Conservation (phyloP, 805 yeast species). For the Teunomyces funiuensis region DNA sequence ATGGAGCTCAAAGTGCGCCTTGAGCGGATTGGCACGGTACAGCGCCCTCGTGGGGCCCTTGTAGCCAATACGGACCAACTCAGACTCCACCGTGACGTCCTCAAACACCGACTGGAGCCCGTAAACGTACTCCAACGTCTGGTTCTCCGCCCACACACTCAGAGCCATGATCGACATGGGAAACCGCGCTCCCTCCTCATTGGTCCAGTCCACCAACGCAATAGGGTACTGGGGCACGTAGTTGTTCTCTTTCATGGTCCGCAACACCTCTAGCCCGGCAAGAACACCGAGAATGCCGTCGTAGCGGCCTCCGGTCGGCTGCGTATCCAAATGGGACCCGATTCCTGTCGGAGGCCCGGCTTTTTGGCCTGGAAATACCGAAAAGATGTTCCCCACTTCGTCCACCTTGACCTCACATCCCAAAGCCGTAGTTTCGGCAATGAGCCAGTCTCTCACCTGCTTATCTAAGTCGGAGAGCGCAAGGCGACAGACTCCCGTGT, state of each 20-base stretch:
- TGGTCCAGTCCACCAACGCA: constrained; percentile 68
- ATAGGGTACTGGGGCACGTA: constrained; percentile 65
- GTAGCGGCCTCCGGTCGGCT: constrained; percentile 76
- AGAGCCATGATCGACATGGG: constrained; percentile 69
- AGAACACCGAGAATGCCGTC: constrained; percentile 74
- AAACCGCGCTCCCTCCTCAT: constrained; percentile 78
- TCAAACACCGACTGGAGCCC: constrained; percentile 54
- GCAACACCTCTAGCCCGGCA: constrained; percentile 63
- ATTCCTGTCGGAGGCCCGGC: constrained; percentile 57
- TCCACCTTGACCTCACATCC: constrained; percentile 64
- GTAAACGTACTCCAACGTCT: constrained; percentile 49
- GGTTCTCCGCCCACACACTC: constrained; percentile 62
- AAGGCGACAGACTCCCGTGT: constrained; percentile 68
- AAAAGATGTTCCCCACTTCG: constrained; percentile 68
- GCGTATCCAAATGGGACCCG: constrained; percentile 76
- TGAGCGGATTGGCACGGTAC: constrained; percentile 51
- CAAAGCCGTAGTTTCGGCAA: constrained; percentile 46
- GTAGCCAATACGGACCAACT: constrained; percentile 62
- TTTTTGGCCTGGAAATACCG: constrained; percentile 56
- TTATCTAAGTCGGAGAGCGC: constrained; percentile 65
- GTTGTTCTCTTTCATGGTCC: constrained; percentile 61
- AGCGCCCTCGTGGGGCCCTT: constrained; percentile 52
- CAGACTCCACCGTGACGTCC: constrained; percentile 45
- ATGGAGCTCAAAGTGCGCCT: constrained; percentile 72
- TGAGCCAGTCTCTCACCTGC: constrained; percentile 65